These are phyloP conservation scores for Zoysia matrella DNA, from an alignment of 202 grass and related monocot species.

Conservation along the genomic window DNA sequence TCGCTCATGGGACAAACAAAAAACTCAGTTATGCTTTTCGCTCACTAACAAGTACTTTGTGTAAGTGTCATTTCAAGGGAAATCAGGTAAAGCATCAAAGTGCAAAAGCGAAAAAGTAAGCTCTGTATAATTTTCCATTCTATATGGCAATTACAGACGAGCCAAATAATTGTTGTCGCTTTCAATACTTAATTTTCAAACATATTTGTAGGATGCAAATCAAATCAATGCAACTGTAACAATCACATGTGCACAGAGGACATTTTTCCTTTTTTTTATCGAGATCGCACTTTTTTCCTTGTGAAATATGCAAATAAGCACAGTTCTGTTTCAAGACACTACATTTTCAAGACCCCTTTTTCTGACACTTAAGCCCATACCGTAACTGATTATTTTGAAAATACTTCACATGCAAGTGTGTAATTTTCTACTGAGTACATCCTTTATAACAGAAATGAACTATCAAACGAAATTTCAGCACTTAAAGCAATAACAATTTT, in stretches of 20 bases:
- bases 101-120: conserved; percentile 3
- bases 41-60: conserved; percentile 4
- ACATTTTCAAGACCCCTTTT: neutral
- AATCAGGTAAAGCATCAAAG: conserved; percentile 36
- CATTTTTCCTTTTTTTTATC: neutral
- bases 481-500: neutral
- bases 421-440: neutral
- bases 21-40: conserved; percentile 18
- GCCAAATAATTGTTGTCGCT: neutral
- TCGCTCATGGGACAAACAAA: conserved; percentile 21
- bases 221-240: neutral
- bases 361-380: neutral
- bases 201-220: neutral
- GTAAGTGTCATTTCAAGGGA: conserved; percentile 6
- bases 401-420: neutral
- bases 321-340: neutral
- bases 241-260: neutral
- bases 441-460: neutral
- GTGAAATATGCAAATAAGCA: neutral
- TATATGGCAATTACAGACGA: neutral
- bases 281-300: too few species aligned
- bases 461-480: neutral
- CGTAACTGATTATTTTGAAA: neutral
- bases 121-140: neutral
- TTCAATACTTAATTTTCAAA: neutral